Conservation (phyloP, 768 basidiomycete genomes). For the Nevesoporus exiguus region DNA sequence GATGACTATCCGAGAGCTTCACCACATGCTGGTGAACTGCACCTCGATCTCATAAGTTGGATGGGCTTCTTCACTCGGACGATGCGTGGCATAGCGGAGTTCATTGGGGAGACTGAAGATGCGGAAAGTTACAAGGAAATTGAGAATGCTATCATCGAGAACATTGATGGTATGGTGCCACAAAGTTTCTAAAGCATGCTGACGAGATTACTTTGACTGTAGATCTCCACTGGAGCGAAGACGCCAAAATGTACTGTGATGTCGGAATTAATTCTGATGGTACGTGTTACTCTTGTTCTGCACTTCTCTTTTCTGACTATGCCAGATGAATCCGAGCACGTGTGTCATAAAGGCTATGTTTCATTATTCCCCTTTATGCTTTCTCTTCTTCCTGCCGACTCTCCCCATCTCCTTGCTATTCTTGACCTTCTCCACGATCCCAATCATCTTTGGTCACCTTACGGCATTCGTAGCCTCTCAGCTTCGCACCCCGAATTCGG, state of each 20-base stretch:
- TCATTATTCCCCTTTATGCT: slow-evolving; percentile 93
- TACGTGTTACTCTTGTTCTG: slow-evolving; percentile 30
- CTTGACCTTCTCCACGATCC: slow-evolving; percentile 79
- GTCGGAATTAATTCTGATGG: slow-evolving; percentile 81
- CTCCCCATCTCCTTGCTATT: slow-evolving; percentile 77
- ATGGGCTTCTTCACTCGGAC: slow-evolving; percentile 95
- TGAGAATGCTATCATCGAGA: slow-evolving; percentile 76
- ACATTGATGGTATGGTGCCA: slow-evolving; percentile 69
- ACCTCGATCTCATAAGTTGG: slow-evolving; percentile 92
- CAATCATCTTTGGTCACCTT: slow-evolving; percentile 86
- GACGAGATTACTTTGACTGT: neutral
- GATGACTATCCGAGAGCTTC: slow-evolving; percentile 94
- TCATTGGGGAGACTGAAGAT: slow-evolving; percentile 84
- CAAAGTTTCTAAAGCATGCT: neutral
- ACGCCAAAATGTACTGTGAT: slow-evolving; percentile 92
- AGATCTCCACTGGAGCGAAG: slow-evolving; percentile 95
- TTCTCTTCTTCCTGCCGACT: slow-evolving; percentile 69
- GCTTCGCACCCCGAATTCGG: slow-evolving; percentile 90
- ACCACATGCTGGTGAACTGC: slow-evolving; percentile 88
- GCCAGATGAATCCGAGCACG: slow-evolving; percentile 84
- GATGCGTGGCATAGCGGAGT: slow-evolving; percentile 87
- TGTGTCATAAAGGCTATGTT: slow-evolving; percentile 91
- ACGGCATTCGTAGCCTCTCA: slow-evolving; percentile 85
- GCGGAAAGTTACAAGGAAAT: slow-evolving; percentile 69
- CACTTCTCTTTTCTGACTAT: neutral